Percentiles rank a stretch among this genome's conserved stretches.
phyloP scores from a whole-genome alignment of 2,329 filamentous ascomycete species.

The Verticillium tricorpus region DNA sequence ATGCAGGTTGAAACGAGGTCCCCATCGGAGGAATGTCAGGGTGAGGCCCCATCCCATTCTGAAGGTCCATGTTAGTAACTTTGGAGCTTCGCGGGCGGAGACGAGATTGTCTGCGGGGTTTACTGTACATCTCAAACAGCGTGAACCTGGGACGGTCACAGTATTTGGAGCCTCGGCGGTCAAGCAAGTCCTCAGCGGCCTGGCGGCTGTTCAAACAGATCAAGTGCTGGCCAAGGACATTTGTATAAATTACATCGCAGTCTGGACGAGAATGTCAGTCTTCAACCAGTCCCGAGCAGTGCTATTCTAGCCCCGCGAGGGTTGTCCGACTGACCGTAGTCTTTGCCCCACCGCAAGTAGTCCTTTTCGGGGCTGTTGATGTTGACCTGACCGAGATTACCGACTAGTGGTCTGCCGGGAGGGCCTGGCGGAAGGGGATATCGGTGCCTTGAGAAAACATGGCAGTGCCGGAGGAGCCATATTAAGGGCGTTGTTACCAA shows the following conservation, averaged over 20 bases:
- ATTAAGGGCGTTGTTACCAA: background rate
- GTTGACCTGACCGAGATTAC: conserved; percentile 31
- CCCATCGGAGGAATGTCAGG: conserved; percentile 39
- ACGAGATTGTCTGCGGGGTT: background rate
- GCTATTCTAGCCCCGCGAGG: background rate
- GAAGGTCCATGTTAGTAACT: background rate
- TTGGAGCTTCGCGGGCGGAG: background rate
- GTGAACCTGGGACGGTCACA: conserved; percentile 40
- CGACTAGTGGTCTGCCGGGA: conserved; percentile 25
- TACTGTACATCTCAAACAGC: conserved; percentile 26
- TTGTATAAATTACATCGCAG: conserved; percentile 26
- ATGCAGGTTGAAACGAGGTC: conserved; percentile 36
- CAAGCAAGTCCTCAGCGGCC: conserved; percentile 37
- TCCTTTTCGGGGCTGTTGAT: conserved; percentile 10
- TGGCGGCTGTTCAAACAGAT: conserved; percentile 39
- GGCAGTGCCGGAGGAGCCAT: background rate
- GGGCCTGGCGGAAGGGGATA: conserved; percentile 12
- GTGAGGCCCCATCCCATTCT: conserved; percentile 41
- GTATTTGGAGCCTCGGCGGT: conserved; percentile 39
- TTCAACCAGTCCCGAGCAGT: background rate
- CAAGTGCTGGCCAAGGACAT: conserved; percentile 25
- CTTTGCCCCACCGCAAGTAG: conserved; percentile 12
- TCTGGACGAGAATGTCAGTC: conserved; percentile 8
- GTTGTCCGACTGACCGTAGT: conserved; percentile 50
- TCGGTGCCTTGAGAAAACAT: background rate